Conservation (phyloP, 805 yeast species). For the Pichia nakasei region DNA sequence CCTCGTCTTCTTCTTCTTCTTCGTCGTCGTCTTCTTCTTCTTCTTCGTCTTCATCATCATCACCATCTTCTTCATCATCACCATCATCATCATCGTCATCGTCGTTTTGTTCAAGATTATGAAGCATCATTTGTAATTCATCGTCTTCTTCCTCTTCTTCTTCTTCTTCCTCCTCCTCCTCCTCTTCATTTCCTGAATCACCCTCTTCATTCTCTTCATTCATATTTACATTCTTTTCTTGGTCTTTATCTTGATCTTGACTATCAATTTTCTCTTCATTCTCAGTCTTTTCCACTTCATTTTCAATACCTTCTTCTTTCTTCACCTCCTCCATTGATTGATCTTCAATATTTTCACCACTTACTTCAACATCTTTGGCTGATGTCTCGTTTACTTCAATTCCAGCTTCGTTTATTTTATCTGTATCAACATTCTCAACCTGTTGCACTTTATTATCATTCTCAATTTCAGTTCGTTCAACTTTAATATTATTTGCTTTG, state of each 20-base stretch:
- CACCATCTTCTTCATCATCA: background rate
- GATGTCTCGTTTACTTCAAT: too few species aligned
- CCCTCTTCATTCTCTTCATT: background rate
- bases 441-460: background rate
- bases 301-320: background rate
- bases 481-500: background rate
- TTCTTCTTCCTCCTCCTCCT: background rate
- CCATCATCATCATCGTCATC: background rate
- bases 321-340: background rate
- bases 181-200: background rate
- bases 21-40: conserved; percentile 1
- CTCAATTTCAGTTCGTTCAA: background rate
- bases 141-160: conserved; percentile 1
- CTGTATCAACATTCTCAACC: too few species aligned
- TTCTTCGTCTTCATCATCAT: conserved; percentile 2
- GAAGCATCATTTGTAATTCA: conserved; percentile 6
- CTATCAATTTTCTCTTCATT: background rate
- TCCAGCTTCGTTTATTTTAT: too few species aligned
- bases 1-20: background rate
- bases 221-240: background rate
- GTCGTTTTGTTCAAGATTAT: conserved; percentile 6
- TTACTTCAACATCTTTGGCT: too few species aligned
- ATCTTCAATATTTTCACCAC: too few species aligned
- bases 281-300: background rate
- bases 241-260: background rate